Conservation (phyloP, 1,139 yeast species). For the Yamadazyma diospyri region DNA sequence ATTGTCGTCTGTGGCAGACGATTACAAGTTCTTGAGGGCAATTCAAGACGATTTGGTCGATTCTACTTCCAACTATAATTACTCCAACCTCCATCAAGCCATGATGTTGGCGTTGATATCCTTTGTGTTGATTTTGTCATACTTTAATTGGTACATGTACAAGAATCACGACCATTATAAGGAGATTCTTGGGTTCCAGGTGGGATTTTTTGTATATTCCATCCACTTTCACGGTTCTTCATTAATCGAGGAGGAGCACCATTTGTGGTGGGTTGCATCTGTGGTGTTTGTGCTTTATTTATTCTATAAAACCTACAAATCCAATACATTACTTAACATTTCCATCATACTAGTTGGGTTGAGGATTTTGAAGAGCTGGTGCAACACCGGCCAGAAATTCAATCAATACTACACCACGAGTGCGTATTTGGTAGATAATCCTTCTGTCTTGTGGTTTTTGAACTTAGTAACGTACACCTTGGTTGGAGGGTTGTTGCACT, state of each 20-base stretch:
- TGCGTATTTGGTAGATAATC: constrained; percentile 38
- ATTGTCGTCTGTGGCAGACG: constrained; percentile 16
- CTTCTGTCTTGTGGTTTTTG: constrained; percentile 46
- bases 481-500: constrained; percentile 19
- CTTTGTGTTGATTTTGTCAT: constrained; percentile 20
- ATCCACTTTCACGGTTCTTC: constrained; percentile 82
- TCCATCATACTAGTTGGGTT: constrained; percentile 36
- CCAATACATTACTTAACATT: constrained; percentile 16
- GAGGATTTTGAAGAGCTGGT: constrained; percentile 79
- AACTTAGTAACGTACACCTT: constrained; percentile 38
- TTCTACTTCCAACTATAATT: constrained; percentile 73
- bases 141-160: constrained; percentile 11
- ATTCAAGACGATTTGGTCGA: constrained; percentile 58
- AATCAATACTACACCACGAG: constrained; percentile 44
- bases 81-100: constrained; percentile 49
- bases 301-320: constrained; percentile 10
- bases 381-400: constrained; percentile 84
- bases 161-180: constrained; percentile 4
- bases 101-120: constrained; percentile 31
- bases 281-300: constrained; percentile 23
- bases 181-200: constrained; percentile 6
- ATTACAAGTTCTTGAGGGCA: constrained; percentile 38
- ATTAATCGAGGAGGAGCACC: constrained; percentile 95
- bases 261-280: constrained; percentile 86
- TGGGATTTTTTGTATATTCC: constrained; percentile 36